These are phyloP conservation scores for Penicillium malachiteum DNA, from an alignment of 495 filamentous ascomycete species.

Conservation along the genomic window DNA sequence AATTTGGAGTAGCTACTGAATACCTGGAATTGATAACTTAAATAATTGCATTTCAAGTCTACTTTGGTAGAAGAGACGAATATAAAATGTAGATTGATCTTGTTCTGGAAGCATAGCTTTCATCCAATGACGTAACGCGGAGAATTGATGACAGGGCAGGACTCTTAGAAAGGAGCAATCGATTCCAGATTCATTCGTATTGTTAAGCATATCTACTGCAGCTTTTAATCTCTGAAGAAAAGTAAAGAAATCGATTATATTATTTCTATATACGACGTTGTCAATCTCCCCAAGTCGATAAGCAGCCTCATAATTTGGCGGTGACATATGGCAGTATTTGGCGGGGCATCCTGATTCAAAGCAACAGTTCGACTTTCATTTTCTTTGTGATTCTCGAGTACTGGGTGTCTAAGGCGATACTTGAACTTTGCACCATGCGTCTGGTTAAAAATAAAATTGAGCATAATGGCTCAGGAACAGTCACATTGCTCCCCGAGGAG, in stretches of 20 bases:
- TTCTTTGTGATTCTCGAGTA: no score
- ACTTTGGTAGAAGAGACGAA: neutral
- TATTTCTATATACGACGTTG: no score
- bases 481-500: constrained; percentile 83
- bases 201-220: no score
- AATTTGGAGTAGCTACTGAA: no score
- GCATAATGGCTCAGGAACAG: constrained; percentile 70
- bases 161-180: no score
- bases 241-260: no score
- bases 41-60: no score
- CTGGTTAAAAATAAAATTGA: constrained; percentile 72
- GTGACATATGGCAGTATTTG: constrained; percentile 17
- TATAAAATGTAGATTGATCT: neutral
- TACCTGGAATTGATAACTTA: no score
- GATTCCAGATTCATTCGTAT: no score
- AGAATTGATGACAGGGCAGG: neutral
- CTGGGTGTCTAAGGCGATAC: neutral
- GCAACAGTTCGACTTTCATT: neutral
- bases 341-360: constrained; percentile 13
- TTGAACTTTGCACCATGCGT: constrained; percentile 48
- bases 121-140: neutral
- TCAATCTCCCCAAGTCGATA: no score
- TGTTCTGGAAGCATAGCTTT: neutral
- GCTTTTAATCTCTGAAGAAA: no score
- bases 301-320: constrained; percentile 4